Evolutionary conservation across 257 asterid species (phyloP), one percentile per base, ranked within the genome.

Genomic region (Capsicum chinense): DNA sequence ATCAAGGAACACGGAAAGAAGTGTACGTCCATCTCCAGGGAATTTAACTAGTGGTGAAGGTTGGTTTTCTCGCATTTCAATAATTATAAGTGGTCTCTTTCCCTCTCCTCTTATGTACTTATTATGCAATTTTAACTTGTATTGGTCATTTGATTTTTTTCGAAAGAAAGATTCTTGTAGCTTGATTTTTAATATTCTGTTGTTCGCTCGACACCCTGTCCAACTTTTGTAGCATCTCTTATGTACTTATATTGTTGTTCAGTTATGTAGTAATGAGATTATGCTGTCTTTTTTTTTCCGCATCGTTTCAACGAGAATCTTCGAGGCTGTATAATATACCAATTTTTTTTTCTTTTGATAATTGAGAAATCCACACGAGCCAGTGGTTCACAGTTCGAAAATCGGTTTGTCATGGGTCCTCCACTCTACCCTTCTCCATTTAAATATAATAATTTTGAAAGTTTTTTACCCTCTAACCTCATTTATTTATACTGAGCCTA

Each of bases 401-500:
- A n/a, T 56, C n/a, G 62, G 8, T 5, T 6, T 14, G 6, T 56
- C 14, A 56, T 56, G 62, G 62, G 62, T 14, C 62, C 3, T 7
- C 59, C 6, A 11, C 16, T 56, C 59, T 56, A 56, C 17, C 59
- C 59, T 56, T 56, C 59, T 56, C 59, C 62, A 14, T 56, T 56
- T 56, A 56, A 59, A 59, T 59, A 13, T 64, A 11, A 26, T 64
- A 64, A 39, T 39, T 1, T 64, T 26, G 44, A 64, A 26, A 63
- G 70, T n/a, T 21, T 21, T 21, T 63, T 63, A 87, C 79, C 81
- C 90, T 57, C 94, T 92, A 44, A 90, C 92, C 58, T 98, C 98
- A 35, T 92, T 95, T 84, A 92, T 95, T 67, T 92, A 95, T 90
- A 91, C 89, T 86, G 19, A 92, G 60, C 98, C 98, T 52, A 90